These are phyloP conservation scores for Gryganskiella cystojenkinii DNA, from an alignment of 192 early-diverging fungal species.

Conservation along the genomic window DNA sequence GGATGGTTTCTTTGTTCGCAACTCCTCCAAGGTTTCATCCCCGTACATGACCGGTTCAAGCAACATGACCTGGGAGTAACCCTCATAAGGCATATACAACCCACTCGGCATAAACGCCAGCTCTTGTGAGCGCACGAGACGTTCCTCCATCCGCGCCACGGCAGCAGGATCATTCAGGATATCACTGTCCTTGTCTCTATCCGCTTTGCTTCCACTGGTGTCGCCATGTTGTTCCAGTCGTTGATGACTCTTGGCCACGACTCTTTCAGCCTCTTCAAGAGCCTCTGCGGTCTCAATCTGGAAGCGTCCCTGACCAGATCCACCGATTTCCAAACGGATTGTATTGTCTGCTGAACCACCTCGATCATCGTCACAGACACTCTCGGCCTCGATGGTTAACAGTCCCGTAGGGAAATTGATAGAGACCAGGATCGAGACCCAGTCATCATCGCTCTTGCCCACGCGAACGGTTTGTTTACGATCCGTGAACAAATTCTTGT, in stretches of 20 bases:
- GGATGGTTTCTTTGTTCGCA: background rate
- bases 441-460: constrained; percentile 28
- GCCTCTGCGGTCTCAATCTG: constrained; percentile 23
- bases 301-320: constrained; percentile 21
- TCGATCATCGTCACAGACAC: constrained; percentile 25
- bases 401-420: constrained; percentile 40
- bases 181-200: background rate
- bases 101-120: constrained; percentile 45
- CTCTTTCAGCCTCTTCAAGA: background rate
- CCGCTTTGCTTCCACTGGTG: background rate
- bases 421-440: constrained; percentile 38
- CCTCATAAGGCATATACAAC: constrained; percentile 41
- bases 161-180: background rate
- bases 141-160: constrained; percentile 14
- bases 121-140: constrained; percentile 18
- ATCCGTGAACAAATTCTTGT: constrained; percentile 24
- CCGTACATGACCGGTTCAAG: background rate
- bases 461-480: constrained; percentile 15
- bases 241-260: background rate
- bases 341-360: background rate
- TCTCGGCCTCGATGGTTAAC: constrained; percentile 40
- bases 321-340: constrained; percentile 32
- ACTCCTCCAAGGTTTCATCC: background rate
- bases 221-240: background rate
- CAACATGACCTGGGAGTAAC: constrained; percentile 27